Evolutionary conservation across 768 basidiomycete genomes (phyloP).

Genomic region (Amanita rubescens): DNA sequence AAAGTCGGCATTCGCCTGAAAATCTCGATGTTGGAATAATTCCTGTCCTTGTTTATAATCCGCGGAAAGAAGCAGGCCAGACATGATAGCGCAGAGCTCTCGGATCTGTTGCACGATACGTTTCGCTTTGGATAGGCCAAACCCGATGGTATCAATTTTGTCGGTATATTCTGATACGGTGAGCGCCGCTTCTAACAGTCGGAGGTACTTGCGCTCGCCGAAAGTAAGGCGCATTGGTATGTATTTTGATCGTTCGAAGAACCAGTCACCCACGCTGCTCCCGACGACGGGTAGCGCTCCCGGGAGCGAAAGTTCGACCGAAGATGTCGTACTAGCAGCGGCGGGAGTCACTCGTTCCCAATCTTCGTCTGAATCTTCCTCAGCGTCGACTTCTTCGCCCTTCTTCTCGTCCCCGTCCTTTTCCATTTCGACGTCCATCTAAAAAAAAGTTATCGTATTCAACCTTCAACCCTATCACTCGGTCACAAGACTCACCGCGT

Average conservation of each 20-base stretch:
- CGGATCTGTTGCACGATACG: constrained; percentile 83
- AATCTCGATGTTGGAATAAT: constrained; percentile 75
- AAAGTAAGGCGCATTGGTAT: constrained; percentile 76
- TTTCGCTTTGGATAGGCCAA: constrained; percentile 75
- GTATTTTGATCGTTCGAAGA: constrained; percentile 71
- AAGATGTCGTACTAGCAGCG: constrained; percentile 14
- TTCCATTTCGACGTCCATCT: constrained; percentile 46
- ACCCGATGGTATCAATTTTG: constrained; percentile 79
- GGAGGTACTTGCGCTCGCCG: constrained; percentile 74
- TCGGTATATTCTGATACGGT: constrained; percentile 86
- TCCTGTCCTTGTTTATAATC: constrained; percentile 90
- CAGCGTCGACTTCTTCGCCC: constrained; percentile 17
- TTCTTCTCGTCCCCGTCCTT: constrained; percentile 17
- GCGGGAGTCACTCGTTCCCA: constrained; percentile 32
- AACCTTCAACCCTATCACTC: not conserved
- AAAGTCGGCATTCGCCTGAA: constrained; percentile 71
- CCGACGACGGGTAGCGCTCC: constrained; percentile 56
- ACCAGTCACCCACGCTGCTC: constrained; percentile 72
- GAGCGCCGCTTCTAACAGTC: constrained; percentile 78
- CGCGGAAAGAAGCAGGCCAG: constrained; percentile 72
- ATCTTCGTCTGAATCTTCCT: constrained; percentile 35
- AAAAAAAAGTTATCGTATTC: too few relatives aligned
- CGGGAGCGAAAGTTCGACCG: constrained; percentile 31
- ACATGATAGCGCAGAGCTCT: constrained; percentile 83
- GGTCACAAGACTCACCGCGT: constrained; percentile 22